Percentiles rank a stretch among this genome's conserved stretches.
Evolutionary conservation across 768 basidiomycete genomes (phyloP).

Genomic region (Tricholoma sp.): DNA sequence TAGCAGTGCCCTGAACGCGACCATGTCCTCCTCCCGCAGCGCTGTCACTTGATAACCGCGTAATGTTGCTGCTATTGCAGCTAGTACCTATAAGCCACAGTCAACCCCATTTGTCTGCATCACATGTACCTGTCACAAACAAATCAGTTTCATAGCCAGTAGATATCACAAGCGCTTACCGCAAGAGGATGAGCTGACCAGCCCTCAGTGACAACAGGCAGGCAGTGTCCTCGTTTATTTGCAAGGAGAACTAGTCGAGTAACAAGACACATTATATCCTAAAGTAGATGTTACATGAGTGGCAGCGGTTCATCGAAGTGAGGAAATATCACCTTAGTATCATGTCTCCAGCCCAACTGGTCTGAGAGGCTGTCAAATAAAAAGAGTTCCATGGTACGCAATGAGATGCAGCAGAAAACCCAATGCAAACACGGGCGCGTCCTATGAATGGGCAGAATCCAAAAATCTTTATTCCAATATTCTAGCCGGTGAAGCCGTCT

Average conservation of each 20-base stretch:
- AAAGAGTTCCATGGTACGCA: not conserved
- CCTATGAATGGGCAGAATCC: constrained; percentile 1
- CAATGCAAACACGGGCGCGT: not conserved
- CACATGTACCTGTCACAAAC: not conserved
- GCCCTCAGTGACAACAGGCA: constrained; percentile 1
- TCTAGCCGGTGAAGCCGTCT: not conserved
- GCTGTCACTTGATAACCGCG: not conserved
- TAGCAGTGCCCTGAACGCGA: no score
- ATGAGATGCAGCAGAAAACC: constrained; percentile 1
- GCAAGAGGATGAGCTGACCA: not conserved
- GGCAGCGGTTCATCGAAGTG: not conserved
- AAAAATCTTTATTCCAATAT: not conserved
- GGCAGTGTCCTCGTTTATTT: not conserved
- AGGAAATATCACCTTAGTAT: not conserved
- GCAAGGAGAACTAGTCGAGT: not conserved
- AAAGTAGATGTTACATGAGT: not conserved
- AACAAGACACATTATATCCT: constrained; percentile 1
- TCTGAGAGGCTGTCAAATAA: constrained; percentile 1
- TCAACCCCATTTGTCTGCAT: constrained; percentile 1
- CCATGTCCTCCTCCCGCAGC: no score
- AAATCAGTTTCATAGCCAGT: not conserved
- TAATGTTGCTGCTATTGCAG: not conserved
- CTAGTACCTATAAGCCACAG: constrained; percentile 1
- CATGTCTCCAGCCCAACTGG: not conserved
- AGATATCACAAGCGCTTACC: not conserved